These are phyloP conservation scores for Hemisphaericaspora xylanilytica DNA, from an alignment of 1,139 yeast species.

Conservation along the genomic window DNA sequence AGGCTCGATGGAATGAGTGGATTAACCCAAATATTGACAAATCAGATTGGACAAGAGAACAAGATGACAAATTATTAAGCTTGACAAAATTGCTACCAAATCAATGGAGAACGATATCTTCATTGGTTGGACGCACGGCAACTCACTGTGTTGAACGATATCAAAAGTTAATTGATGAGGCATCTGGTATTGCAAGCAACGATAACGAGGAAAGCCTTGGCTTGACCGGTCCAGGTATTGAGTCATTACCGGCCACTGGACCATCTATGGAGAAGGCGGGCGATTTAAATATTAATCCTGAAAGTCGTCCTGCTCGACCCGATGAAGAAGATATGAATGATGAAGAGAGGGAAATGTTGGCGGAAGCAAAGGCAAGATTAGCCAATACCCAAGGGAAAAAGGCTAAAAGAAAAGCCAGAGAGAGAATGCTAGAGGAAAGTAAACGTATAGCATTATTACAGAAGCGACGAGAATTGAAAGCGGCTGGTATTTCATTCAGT, in stretches of 20 bases:
- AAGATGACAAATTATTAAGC: conserved; percentile 69
- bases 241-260: conserved; percentile 47
- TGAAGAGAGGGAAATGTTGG: conserved; percentile 87
- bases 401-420: conserved; percentile 88
- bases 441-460: conserved; percentile 74
- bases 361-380: conserved; percentile 88
- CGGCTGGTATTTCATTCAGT: conserved; percentile 72
- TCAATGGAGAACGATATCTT: conserved; percentile 91
- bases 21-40: conserved; percentile 70
- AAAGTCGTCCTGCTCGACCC: conserved; percentile 80
- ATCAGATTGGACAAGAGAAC: conserved; percentile 68
- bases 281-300: conserved; percentile 69
- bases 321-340: conserved; percentile 79
- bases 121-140: conserved; percentile 79
- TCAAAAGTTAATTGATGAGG: conserved; percentile 68
- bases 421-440: conserved; percentile 71
- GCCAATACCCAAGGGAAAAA: conserved; percentile 95
- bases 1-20: conserved; percentile 91
- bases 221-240: conserved; percentile 55
- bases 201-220: conserved; percentile 35
- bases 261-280: conserved; percentile 33
- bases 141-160: conserved; percentile 88
- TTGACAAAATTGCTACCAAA: conserved; percentile 77
- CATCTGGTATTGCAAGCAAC: conserved; percentile 20
- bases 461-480: conserved; percentile 79